phyloP scores from a whole-genome alignment of 768 basidiomycete species.

The Termitomyces sp. region DNA sequence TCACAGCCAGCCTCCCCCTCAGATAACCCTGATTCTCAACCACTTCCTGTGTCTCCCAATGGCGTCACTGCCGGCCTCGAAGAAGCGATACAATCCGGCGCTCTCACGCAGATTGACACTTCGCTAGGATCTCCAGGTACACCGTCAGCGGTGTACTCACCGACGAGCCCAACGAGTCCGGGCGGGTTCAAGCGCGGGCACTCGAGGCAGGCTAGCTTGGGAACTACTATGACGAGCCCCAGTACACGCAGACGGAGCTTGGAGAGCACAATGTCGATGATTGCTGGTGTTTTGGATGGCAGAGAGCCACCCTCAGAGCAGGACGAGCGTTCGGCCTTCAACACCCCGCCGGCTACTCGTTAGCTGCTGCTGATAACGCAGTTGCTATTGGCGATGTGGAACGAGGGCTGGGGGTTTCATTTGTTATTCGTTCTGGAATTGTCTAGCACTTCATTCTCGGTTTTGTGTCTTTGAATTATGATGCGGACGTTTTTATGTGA shows the following conservation, averaged over 20 bases:
- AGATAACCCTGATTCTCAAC: slow-evolving; percentile 35
- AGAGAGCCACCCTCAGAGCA: slow-evolving; percentile 33
- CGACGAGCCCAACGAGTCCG: slow-evolving; percentile 32
- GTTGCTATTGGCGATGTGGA: background rate
- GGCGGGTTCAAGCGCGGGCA: slow-evolving; percentile 67
- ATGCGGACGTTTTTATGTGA: background rate
- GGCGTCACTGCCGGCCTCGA: slow-evolving; percentile 42
- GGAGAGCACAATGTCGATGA: slow-evolving; percentile 94
- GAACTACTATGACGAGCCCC: slow-evolving; percentile 94
- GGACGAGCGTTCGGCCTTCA: slow-evolving; percentile 33
- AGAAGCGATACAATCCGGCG: slow-evolving; percentile 28
- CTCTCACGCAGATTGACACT: slow-evolving; percentile 27
- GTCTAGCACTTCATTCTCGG: background rate
- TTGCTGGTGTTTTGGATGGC: slow-evolving; percentile 89
- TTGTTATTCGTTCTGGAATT: slow-evolving; percentile 1
- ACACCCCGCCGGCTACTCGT: slow-evolving; percentile 6
- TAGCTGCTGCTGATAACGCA: background rate
- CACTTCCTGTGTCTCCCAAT: slow-evolving; percentile 41
- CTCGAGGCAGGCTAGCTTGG: slow-evolving; percentile 75
- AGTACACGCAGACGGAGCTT: slow-evolving; percentile 87
- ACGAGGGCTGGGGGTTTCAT: background rate
- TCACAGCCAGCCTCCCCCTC: slow-evolving; percentile 52
- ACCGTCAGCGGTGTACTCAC: slow-evolving; percentile 26
- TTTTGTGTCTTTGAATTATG: background rate
- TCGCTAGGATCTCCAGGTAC: slow-evolving; percentile 19